Percentiles rank a stretch among this genome's conserved stretches.
These are phyloP conservation scores for Bipolaris sorokiniana DNA, from an alignment of 2,329 filamentous ascomycete species.

Conservation along the genomic window DNA sequence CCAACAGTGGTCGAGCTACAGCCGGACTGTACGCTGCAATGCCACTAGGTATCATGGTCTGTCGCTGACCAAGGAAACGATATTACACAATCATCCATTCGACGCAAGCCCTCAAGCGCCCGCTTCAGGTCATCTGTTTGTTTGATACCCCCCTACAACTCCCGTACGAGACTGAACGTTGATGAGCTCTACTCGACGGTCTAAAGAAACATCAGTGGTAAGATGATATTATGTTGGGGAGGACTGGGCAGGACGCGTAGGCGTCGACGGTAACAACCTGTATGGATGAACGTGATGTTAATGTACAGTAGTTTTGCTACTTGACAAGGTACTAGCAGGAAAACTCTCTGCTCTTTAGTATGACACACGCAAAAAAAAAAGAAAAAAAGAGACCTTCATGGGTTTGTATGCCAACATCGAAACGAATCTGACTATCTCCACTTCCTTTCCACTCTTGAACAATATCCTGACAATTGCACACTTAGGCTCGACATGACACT, in stretches of 20 bases:
- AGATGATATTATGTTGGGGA: neutral
- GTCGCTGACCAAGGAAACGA: neutral
- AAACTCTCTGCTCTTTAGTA: neutral
- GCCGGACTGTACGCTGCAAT: neutral
- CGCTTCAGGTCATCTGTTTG: slow-evolving; percentile 2
- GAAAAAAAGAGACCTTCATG: neutral
- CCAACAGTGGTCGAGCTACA: neutral
- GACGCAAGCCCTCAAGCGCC: neutral
- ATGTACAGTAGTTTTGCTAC: slow-evolving; percentile 2
- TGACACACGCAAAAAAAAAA: neutral
- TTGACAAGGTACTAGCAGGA: neutral
- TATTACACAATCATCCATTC: neutral
- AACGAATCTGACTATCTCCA: neutral
- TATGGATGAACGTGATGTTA: slow-evolving; percentile 1
- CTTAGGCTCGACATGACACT: neutral
- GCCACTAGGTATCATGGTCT: neutral
- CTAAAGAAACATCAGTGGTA: neutral
- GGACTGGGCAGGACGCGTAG: neutral
- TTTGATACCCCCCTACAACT: slow-evolving; percentile 1
- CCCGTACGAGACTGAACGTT: neutral
- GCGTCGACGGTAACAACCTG: neutral
- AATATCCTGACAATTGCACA: neutral
- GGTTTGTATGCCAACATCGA: slow-evolving; percentile 1
- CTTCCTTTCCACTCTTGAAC: neutral
- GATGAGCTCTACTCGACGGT: slow-evolving; percentile 4